Percentiles rank a stretch among this genome's conserved stretches.
Conservation (phyloP, 306 rosid genomes). For the Inga oerstediana region DNA sequence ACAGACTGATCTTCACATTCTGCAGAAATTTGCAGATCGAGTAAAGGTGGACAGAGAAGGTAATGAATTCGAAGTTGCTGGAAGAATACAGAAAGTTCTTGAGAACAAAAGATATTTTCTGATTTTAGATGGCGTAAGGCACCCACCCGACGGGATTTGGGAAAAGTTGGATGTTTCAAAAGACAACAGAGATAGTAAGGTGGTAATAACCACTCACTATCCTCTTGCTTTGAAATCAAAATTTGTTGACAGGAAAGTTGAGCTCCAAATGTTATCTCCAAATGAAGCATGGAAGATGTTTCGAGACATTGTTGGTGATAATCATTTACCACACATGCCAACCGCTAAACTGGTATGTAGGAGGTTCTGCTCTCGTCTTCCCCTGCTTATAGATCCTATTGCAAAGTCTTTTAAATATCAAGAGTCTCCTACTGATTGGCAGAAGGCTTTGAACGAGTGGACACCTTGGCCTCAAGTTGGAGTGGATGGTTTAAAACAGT, state of each 20-base stretch:
- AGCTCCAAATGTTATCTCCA: background rate
- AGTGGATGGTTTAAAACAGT: conserved; percentile 19
- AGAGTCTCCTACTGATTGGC: conserved; percentile 23
- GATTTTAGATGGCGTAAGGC: conserved; percentile 39
- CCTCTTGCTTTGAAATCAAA: background rate
- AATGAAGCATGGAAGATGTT: conserved; percentile 44
- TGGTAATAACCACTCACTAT: conserved; percentile 28
- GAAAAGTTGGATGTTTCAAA: background rate
- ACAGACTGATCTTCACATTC: background rate
- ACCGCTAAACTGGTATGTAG: background rate
- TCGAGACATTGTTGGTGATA: background rate
- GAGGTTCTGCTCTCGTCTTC: conserved; percentile 40
- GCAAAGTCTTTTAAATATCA: conserved; percentile 16
- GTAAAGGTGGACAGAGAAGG: background rate
- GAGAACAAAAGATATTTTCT: conserved; percentile 26
- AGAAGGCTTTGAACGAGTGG: conserved; percentile 12
- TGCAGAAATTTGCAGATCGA: background rate
- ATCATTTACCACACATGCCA: background rate
- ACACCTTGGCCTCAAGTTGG: conserved; percentile 24
- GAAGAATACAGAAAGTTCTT: conserved; percentile 18
- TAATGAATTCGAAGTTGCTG: background rate
- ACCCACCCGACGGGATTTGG: conserved; percentile 9
- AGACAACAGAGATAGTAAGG: conserved; percentile 29
- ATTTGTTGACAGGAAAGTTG: conserved; percentile 2
- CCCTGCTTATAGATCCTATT: conserved; percentile 13